Percentiles rank a stretch among this genome's conserved stretches.
Evolutionary conservation across 345 rosid genomes (phyloP).

Genomic region (Erysimum cheiranthoides): DNA sequence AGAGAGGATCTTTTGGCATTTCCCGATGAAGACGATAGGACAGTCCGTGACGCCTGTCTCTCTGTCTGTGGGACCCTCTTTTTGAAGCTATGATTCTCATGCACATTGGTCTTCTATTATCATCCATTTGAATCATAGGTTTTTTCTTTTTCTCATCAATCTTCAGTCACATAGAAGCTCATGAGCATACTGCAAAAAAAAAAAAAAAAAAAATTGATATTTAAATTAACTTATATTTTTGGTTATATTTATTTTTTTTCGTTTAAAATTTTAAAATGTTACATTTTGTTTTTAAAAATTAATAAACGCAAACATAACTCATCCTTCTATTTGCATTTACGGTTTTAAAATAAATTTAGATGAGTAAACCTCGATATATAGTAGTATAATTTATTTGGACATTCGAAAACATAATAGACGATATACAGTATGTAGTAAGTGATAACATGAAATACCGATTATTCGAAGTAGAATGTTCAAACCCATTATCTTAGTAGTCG

Average conservation of each 20-base stretch:
- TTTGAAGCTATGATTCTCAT: constrained; percentile 45
- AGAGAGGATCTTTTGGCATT: constrained; percentile 50
- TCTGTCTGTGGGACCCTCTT: constrained; percentile 45
- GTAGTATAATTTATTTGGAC: too few species aligned
- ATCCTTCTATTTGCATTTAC: too few species aligned
- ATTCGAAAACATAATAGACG: too few species aligned
- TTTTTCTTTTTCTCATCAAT: neutral
- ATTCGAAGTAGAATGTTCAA: too few species aligned
- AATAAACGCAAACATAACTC: neutral
- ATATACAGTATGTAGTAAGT: too few species aligned
- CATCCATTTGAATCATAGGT: neutral
- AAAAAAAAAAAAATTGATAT: too few species aligned
- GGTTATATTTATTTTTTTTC: neutral
- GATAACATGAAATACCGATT: too few species aligned
- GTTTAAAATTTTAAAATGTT: neutral
- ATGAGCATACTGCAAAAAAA: neutral
- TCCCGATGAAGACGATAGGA: constrained; percentile 59
- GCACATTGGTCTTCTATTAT: constrained; percentile 39
- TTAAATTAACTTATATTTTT: too few species aligned
- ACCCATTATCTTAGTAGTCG: neutral
- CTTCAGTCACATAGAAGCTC: constrained; percentile 5
- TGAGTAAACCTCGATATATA: too few species aligned
- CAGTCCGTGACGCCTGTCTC: constrained; percentile 74
- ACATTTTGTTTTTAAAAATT: neutral
- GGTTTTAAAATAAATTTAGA: too few species aligned